Base-by-base conservation (phyloP, 108 stramenopile genomes). In the Skeletonema potamos region DNA sequence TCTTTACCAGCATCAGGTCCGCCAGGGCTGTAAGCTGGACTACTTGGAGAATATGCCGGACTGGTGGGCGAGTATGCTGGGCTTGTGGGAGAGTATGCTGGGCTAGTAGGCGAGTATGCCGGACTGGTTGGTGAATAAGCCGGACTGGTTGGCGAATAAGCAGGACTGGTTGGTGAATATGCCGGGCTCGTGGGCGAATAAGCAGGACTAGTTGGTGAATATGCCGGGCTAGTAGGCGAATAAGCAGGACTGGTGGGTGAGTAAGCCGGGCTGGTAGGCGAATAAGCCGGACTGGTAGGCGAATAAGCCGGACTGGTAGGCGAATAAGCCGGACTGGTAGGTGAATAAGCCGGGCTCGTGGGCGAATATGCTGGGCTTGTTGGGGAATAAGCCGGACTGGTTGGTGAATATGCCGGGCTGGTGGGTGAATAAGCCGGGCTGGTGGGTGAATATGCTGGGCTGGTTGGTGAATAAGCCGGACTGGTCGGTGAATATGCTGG, bases 1-100 rank as follows among this genome's bases (percentile, higher is more conserved):
- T 41, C 39, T 41, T 41, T 41, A n/a, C 13, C 84, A 48, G 97
- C n/a, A n/a, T 27, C 84, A 48, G 97, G 96, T 36, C 70, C 77
- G 6, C 85, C 88, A 3, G 89, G 91, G 20, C 60, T 66, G 64
- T 83, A 89, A 0, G 89, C 91, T 15, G 96, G 95, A 29, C 74
- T 81, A 3, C 93, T 93, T 2, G 96, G 96, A 8, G 79, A 81
- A 77, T 96, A 97, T n/a, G 87, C 90, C 6, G 97, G 98, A 48
- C 79, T 82, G 18, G 93, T 95, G 1, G 95, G 95, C 27, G 80
- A 80, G 48, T 86, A 92, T 0, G 92, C 92, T 36, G 96, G 97
- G 57, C 83, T 85, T 12, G 88, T 88, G 1, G 88, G 87, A 6
- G 51, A 62, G 58, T 78, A 86, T 0, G 89, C 85, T 6, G 91